phyloP scores from a whole-genome alignment of 1,284 basidiomycete genomes.

The Singerocomus inundabilis region DNA sequence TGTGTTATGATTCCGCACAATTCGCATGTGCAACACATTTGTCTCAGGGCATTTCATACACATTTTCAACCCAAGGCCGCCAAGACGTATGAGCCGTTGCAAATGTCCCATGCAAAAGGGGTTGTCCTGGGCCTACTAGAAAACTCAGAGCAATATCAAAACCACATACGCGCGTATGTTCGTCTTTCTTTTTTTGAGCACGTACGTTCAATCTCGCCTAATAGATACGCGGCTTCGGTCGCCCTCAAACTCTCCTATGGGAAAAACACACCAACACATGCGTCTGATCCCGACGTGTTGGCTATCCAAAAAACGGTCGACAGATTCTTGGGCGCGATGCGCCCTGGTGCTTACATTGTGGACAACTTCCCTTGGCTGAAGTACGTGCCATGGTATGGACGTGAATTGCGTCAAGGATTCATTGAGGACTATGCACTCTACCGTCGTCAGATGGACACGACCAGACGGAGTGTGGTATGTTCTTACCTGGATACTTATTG shows the following conservation, averaged over 20 bases:
- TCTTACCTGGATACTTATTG: background rate
- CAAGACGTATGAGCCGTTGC: conserved; percentile 6
- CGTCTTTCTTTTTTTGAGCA: background rate
- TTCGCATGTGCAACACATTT: too few species aligned
- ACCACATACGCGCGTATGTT: conserved; percentile 2
- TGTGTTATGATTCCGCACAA: too few species aligned
- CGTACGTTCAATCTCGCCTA: background rate
- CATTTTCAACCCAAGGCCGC: conserved; percentile 6
- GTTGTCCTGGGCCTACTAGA: conserved; percentile 5
- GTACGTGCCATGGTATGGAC: conserved; percentile 13
- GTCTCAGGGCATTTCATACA: conserved; percentile 10
- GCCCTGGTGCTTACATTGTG: conserved; percentile 11
- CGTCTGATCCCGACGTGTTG: conserved; percentile 7
- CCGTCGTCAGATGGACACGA: conserved; percentile 1
- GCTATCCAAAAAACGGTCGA: background rate
- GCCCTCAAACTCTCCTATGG: conserved; percentile 13
- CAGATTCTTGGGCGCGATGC: background rate
- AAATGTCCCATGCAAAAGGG: background rate
- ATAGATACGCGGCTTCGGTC: conserved; percentile 8
- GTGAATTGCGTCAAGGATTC: conserved; percentile 5
- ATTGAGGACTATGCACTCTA: conserved; percentile 6
- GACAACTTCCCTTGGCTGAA: conserved; percentile 13
- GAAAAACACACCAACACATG: background rate
- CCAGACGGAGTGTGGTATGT: conserved; percentile 10
- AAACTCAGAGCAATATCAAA: background rate